phyloP scores from a whole-genome alignment of 768 basidiomycete genomes.

The Calocybe gangraenosa region DNA sequence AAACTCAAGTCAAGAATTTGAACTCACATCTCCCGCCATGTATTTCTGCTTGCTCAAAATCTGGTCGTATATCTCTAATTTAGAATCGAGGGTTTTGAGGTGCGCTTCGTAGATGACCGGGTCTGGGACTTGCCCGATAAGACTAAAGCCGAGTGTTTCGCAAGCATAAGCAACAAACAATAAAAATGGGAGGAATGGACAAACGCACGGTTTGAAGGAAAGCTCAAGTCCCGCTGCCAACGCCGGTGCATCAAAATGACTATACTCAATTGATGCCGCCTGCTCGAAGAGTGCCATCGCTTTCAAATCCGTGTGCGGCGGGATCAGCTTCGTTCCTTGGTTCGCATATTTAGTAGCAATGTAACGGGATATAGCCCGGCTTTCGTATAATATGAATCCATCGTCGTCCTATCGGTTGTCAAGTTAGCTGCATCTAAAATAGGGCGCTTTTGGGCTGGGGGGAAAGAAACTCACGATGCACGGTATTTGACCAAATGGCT shows the following conservation, averaged over 20 bases:
- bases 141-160: conserved; percentile 19
- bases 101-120: conserved; percentile 31
- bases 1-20: conserved; percentile 22
- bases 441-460: conserved; percentile 8
- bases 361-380: conserved; percentile 50
- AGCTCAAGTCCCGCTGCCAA: conserved; percentile 38
- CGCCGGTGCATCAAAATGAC: conserved; percentile 42
- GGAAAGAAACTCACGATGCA: conserved; percentile 15
- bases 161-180: too few relatives aligned
- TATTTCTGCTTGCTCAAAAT: conserved; percentile 56
- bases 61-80: conserved; percentile 50
- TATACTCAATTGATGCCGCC: conserved; percentile 35
- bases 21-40: conserved; percentile 52
- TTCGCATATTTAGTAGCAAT: conserved; percentile 41
- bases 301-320: conserved; percentile 26
- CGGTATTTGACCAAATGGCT: conserved; percentile 50
- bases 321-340: conserved; percentile 50
- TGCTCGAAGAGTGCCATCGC: conserved; percentile 33
- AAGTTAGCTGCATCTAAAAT: background rate
- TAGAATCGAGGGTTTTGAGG: conserved; percentile 28
- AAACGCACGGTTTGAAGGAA: conserved; percentile 42
- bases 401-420: conserved; percentile 20
- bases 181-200: background rate
- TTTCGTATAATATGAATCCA: conserved; percentile 30
- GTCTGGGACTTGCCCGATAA: conserved; percentile 43